Percentiles rank a stretch among this genome's conserved stretches.
These are phyloP conservation scores for Suillus americanus DNA, from an alignment of 768 basidiomycete genomes.

Conservation along the genomic window DNA sequence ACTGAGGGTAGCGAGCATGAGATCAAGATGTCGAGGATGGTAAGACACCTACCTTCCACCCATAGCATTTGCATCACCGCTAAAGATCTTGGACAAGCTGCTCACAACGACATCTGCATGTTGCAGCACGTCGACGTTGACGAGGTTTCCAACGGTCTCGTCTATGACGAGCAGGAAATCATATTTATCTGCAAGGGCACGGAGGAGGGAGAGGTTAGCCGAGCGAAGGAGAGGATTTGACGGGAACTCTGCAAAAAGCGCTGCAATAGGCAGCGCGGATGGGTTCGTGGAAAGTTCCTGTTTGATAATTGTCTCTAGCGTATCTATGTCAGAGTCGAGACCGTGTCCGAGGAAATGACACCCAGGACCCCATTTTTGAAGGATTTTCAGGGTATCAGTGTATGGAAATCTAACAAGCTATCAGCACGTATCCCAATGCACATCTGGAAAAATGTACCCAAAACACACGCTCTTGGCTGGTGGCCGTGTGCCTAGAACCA, in stretches of 20 bases:
- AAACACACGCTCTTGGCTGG: constrained; percentile 88
- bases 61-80: constrained; percentile 94
- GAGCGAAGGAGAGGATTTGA: constrained; percentile 93
- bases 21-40: constrained; percentile 1
- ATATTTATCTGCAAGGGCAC: constrained; percentile 81
- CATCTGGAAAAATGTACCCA: constrained; percentile 57
- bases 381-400: constrained; percentile 89
- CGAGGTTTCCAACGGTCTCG: constrained; percentile 92
- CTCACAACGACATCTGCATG: constrained; percentile 89
- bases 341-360: constrained; percentile 88
- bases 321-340: constrained; percentile 69
- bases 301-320: constrained; percentile 63
- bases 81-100: constrained; percentile 93
- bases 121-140: constrained; percentile 87
- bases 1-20: constrained; percentile 39
- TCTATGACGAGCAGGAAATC: constrained; percentile 89
- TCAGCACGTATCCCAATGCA: neutral
- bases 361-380: constrained; percentile 96
- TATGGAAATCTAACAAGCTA: constrained; percentile 76
- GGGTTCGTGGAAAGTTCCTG: constrained; percentile 38
- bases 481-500: constrained; percentile 51
- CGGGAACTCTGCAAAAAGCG: constrained; percentile 92
- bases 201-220: constrained; percentile 71
- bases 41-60: constrained; percentile 77
- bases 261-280: constrained; percentile 60